Conservation (phyloP, 139 green algal genomes). For the Bryopsis sp. region DNA sequence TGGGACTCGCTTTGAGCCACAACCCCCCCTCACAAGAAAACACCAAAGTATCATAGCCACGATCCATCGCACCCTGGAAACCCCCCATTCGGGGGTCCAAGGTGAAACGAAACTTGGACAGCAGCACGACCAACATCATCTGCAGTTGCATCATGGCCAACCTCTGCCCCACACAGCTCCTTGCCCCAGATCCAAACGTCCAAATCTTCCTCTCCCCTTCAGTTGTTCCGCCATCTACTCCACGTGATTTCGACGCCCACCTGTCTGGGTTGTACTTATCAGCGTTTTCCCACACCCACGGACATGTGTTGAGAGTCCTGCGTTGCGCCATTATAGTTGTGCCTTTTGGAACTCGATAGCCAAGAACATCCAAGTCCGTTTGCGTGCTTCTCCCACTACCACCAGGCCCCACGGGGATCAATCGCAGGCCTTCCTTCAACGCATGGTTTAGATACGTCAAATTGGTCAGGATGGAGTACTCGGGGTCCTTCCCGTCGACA, state of each 20-base stretch:
- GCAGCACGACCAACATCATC: constrained; percentile 10
- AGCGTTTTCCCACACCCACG: too few species aligned
- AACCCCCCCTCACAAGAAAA: too few species aligned
- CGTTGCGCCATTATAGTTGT: neutral
- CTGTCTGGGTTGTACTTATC: neutral
- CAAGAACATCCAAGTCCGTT: neutral
- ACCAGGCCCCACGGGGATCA: neutral
- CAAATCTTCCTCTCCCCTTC: neutral
- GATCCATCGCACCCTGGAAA: too few species aligned
- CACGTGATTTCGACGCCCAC: neutral
- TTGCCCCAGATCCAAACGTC: neutral
- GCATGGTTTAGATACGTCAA: neutral
- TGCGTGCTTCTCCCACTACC: neutral
- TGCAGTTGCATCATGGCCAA: constrained; percentile 8
- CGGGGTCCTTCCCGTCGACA: neutral
- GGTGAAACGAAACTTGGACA: too few species aligned
- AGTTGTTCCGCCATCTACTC: constrained; percentile 1
- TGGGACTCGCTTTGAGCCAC: too few species aligned
- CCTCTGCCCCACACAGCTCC: constrained; percentile 8
- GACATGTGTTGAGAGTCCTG: too few species aligned
- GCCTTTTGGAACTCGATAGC: constrained; percentile 14
- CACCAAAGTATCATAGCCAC: too few species aligned
- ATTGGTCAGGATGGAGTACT: neutral
- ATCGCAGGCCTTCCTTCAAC: constrained; percentile 15
- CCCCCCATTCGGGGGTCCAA: too few species aligned